Base-by-base conservation (phyloP, 208 protist genomes). In the Wallacemonas sp. region DNA sequence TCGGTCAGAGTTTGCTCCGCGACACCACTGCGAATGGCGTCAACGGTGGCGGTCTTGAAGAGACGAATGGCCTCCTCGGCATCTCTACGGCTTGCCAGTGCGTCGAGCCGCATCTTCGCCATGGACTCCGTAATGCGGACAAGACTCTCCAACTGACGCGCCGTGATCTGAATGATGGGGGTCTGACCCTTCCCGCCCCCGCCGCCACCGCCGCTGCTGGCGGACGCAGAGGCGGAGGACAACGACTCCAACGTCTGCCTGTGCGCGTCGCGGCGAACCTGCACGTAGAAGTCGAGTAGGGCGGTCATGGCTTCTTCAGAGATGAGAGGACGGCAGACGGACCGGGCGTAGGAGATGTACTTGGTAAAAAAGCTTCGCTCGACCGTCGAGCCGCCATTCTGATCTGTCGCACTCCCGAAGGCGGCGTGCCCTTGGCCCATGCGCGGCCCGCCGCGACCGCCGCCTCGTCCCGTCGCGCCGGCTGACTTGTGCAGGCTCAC, bases 61-160 rank as follows among this genome's bases (percentile, higher is more conserved):
- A 99, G 80, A 21, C 97, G 83, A 57, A 99, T 96, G 0, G 97
- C 97, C 71, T 99, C 96, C 55, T 97, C 91, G 19, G 97, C 97
- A 71, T 99, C 90, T 6, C 68, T 65, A 48, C 77, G 82, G 19
- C 72, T 94, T 9, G 96, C 96, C n/a, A 94, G 67, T 21, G 84
- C 78, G 42, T 90, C 78, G 0, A 99, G 71, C 1, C 79, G 75
- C 97, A 99, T 99, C 59, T 94, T 97, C 8, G 98, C 98, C 26
- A 99, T 63, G 8, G 97, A 91, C 77, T 99, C 98, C 0, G 97
- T 97, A 24, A 99, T 98, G 53, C 98, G 90, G 39, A 99, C 90
- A 15, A 99, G 63, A 41, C 92, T 95, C 68, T 98, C 94, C 39
- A 98, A 73, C 76, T 98, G 94, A 32, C 98, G 85, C 10, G 98